phyloP scores from a whole-genome alignment of 164 flowering plant genomes.

The Berberis thunbergii region DNA sequence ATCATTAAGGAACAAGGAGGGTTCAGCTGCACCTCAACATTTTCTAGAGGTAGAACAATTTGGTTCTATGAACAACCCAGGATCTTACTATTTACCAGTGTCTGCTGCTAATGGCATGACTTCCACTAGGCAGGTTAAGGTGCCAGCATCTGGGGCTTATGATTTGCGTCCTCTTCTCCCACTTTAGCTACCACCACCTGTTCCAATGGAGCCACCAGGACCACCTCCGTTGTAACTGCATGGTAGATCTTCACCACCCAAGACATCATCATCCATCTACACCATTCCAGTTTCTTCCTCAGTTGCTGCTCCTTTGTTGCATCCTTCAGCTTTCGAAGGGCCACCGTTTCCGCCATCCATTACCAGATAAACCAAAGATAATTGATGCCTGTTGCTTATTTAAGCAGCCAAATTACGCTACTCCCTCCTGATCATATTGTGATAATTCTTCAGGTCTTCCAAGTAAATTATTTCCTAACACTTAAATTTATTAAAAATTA shows the following conservation, averaged over 20 bases:
- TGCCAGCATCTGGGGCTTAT: conserved; percentile 18
- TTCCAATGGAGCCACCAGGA: conserved; percentile 34
- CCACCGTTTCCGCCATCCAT: conserved; percentile 14
- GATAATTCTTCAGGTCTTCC: conserved; percentile 91
- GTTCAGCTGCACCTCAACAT: too few species aligned
- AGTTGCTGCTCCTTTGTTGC: conserved; percentile 12
- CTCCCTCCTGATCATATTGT: conserved; percentile 84
- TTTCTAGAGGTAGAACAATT: conserved; percentile 5
- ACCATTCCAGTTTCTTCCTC: conserved; percentile 26
- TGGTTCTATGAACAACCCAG: conserved; percentile 18
- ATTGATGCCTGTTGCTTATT: conserved; percentile 69
- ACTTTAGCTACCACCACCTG: conserved; percentile 57
- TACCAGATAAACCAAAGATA: conserved; percentile 46
- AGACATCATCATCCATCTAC: conserved; percentile 23
- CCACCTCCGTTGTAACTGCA: conserved; percentile 20
- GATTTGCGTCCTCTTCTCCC: conserved; percentile 49
- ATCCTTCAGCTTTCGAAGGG: conserved; percentile 18
- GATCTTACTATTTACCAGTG: conserved; percentile 11
- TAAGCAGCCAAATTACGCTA: conserved; percentile 59
- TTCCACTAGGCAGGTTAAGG: conserved; percentile 13
- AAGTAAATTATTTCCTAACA: conserved; percentile 32
- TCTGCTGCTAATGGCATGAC: conserved; percentile 10
- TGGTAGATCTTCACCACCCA: conserved; percentile 26
- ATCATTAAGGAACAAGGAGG: not conserved
- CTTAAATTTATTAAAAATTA: not conserved